Evolutionary conservation across 164 flowering plant genomes (phyloP).

Genomic region (Paratinospora sagittata): DNA sequence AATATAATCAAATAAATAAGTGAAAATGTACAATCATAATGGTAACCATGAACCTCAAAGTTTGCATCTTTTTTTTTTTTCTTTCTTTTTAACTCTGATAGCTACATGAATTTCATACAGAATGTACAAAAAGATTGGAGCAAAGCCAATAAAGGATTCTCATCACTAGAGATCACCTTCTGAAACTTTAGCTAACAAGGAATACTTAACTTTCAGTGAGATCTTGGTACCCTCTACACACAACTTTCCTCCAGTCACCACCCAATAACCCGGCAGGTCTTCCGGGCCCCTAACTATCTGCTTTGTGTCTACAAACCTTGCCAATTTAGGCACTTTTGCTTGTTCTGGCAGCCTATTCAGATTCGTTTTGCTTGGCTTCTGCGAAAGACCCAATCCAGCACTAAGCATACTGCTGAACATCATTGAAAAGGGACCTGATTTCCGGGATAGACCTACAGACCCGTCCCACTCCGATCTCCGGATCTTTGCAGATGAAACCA

Average conservation of each 20-base stretch:
- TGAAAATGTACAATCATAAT: too few relatives aligned
- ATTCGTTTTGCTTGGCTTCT: constrained; percentile 47
- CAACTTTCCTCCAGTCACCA: constrained; percentile 86
- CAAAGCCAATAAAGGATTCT: background rate
- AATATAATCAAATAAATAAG: too few relatives aligned
- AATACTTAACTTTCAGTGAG: constrained; percentile 64
- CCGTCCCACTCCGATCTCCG: constrained; percentile 86
- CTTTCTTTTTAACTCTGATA: too few relatives aligned
- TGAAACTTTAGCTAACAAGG: constrained; percentile 51
- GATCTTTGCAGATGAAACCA: constrained; percentile 52
- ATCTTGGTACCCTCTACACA: constrained; percentile 63
- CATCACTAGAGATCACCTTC: constrained; percentile 33
- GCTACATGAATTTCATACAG: background rate
- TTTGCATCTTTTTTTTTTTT: too few relatives aligned
- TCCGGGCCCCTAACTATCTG: constrained; percentile 87
- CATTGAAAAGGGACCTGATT: constrained; percentile 60
- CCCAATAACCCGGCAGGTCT: constrained; percentile 87
- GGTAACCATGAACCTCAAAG: too few relatives aligned
- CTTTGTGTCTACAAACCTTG: constrained; percentile 56
- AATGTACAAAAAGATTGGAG: background rate
- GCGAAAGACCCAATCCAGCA: constrained; percentile 29
- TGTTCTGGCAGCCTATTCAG: constrained; percentile 67
- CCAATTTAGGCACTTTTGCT: constrained; percentile 38
- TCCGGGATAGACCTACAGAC: constrained; percentile 38
- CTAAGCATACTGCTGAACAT: constrained; percentile 60